Conservation (phyloP, 345 rosid genomes). For the Populus nigra region DNA sequence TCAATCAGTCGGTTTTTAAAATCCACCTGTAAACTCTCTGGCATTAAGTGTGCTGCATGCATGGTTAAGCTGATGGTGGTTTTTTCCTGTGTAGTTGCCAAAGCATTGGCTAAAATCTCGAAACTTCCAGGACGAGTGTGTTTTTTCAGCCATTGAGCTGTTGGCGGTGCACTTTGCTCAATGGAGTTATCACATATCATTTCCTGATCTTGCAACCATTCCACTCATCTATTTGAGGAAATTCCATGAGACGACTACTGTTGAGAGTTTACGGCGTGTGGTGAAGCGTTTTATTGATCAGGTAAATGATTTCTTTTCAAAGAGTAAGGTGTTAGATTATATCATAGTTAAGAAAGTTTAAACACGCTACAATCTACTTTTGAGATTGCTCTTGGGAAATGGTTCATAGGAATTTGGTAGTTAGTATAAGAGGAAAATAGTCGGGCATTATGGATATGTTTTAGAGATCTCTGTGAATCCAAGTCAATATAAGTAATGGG, state of each 20-base stretch:
- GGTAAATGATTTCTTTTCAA: slow-evolving; percentile 37
- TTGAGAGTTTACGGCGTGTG: slow-evolving; percentile 54
- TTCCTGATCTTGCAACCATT: slow-evolving; percentile 85
- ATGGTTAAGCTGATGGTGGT: slow-evolving; percentile 1
- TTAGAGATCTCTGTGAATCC: background rate
- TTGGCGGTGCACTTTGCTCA: slow-evolving; percentile 74
- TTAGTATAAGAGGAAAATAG: background rate
- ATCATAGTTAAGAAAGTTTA: background rate
- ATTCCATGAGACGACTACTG: slow-evolving; percentile 51
- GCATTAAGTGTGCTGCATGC: slow-evolving; percentile 5
- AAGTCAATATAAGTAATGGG: background rate
- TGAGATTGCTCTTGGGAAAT: background rate
- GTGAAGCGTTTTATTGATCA: slow-evolving; percentile 74
- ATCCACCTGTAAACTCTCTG: background rate
- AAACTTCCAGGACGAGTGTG: slow-evolving; percentile 70
- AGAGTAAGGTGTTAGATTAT: background rate
- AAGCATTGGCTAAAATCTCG: slow-evolving; percentile 82
- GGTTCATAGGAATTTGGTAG: background rate
- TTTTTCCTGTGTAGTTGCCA: slow-evolving; percentile 60
- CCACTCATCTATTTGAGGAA: slow-evolving; percentile 65
- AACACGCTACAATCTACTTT: background rate
- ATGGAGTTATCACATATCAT: slow-evolving; percentile 87
- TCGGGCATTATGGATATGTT: background rate
- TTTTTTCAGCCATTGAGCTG: slow-evolving; percentile 61
- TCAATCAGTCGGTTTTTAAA: background rate